Base-by-base conservation (phyloP, 352 stramenopile genomes). In the Phytophthora multivora region DNA sequence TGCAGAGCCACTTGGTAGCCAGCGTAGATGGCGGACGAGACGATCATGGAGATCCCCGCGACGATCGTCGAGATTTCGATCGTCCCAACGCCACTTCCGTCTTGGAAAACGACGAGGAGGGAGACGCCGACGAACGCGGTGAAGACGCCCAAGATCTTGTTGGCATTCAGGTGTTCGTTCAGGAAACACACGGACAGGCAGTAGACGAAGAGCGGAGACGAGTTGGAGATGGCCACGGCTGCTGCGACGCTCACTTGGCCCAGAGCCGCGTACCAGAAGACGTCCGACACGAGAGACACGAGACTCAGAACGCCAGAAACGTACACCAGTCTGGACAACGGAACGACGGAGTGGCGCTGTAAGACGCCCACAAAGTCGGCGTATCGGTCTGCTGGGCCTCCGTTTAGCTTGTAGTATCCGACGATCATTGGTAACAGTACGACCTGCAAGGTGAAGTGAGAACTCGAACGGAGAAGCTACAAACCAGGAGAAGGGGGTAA, bases 161-260 rank as follows among this genome's bases (percentile, higher is more conserved):
- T 59, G 7, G 69, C 26, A 40, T 69, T 69, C 13, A 83, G 25
- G 18, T 74, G 63, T 28, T 89, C 79, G 60, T 69, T 56, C 50
- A 89, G 56, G 11, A 83, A 81, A 62, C 77, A 89, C 35, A 86
- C 72, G 15, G 79, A 89, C 57, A 89, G 83, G 61, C 71, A 83
- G 75, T 84, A 86, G 5, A 89, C 79, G 54, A 89, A 89, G 6
- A 89, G 66, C 13, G 79, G 79, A 18, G 77, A 78, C 43, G 66
- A 79, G 48, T 85, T 89, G 74, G 78, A 85, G 51, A 89, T 83
- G 7, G 77, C 75, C 0, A 75, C 81, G 13, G 66, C 77, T 3
- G 74, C 73, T 4, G 72, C 72, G 15, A 86, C 77, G 52, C 75
- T 89, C 45, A 86, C 67, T 39, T 70, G 58, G 18, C 61, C 45